These are phyloP conservation scores for Cladosporium phlei DNA, from an alignment of 2,329 filamentous ascomycete species.

Conservation along the genomic window DNA sequence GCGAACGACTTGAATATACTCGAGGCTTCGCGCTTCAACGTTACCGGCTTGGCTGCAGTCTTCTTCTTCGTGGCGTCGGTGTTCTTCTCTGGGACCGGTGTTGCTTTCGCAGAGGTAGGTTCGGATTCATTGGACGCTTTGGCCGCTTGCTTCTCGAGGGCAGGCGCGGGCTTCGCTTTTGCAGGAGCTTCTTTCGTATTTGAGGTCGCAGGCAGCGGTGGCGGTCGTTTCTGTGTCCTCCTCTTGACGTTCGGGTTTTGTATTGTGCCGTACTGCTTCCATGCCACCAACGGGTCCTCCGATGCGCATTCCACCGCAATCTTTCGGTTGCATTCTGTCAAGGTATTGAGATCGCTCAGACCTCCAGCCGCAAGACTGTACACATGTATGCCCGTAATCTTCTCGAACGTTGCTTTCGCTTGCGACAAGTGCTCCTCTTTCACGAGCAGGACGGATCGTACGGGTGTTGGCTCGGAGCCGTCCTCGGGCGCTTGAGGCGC, in stretches of 20 bases:
- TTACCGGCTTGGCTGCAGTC: constrained; percentile 33
- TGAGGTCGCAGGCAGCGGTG: constrained; percentile 24
- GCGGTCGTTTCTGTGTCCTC: constrained; percentile 41
- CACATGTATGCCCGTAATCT: constrained; percentile 75
- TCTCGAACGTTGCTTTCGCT: constrained; percentile 62
- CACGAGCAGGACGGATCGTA: constrained; percentile 30
- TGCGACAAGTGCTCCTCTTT: constrained; percentile 33
- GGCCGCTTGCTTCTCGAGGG: constrained; percentile 21
- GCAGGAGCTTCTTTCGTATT: constrained; percentile 4
- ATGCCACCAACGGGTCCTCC: constrained; percentile 56
- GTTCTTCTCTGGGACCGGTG: constrained; percentile 13
- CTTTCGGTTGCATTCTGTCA: constrained; percentile 66
- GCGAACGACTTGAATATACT: constrained; percentile 77
- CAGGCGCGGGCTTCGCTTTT: constrained; percentile 21
- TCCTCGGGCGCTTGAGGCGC: constrained; percentile 50
- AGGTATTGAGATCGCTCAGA: constrained; percentile 60
- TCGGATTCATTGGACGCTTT: constrained; percentile 20
- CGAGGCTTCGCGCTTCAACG: constrained; percentile 56
- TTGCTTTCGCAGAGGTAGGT: constrained; percentile 17
- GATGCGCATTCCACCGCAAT: constrained; percentile 51
- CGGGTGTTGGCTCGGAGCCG: constrained; percentile 48
- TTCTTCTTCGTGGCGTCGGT: constrained; percentile 33
- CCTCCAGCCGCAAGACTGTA: constrained; percentile 75
- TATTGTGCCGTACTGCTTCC: constrained; percentile 67
- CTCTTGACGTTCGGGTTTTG: constrained; percentile 64